Percentiles rank a stretch among this genome's conserved stretches.
Evolutionary conservation across 495 filamentous ascomycete species (phyloP).

Genomic region (Letharia columbiana): DNA sequence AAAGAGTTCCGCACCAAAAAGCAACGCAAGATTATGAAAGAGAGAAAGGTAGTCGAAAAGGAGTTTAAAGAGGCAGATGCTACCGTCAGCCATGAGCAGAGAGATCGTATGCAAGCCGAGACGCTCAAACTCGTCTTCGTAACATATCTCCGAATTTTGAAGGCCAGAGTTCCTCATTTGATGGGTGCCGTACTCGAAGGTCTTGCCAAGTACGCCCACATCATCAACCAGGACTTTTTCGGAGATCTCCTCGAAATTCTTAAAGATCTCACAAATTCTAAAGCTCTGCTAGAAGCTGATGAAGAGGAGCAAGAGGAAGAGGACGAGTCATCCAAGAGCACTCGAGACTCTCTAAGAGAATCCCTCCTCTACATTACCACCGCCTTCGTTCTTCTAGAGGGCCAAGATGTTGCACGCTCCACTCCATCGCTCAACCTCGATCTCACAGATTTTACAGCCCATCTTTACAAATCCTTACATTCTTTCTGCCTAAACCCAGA

Average conservation of each 20-base stretch:
- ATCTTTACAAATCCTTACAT: conserved; percentile 79
- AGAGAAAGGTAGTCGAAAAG: conserved; percentile 79
- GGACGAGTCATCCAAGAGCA: conserved; percentile 27
- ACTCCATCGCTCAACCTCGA: conserved; percentile 69
- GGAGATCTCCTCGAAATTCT: conserved; percentile 90
- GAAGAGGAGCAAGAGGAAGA: conserved; percentile 38
- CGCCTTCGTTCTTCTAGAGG: conserved; percentile 84
- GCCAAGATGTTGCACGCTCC: conserved; percentile 66
- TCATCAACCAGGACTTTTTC: conserved; percentile 98
- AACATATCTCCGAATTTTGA: conserved; percentile 88
- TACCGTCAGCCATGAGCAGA: conserved; percentile 78
- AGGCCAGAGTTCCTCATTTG: conserved; percentile 60
- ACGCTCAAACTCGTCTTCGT: conserved; percentile 93
- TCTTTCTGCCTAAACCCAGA: conserved; percentile 70
- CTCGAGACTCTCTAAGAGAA: conserved; percentile 68
- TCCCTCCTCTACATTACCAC: conserved; percentile 91
- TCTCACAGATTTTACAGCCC: conserved; percentile 85
- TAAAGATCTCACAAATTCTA: conserved; percentile 73
- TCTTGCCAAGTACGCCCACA: conserved; percentile 80
- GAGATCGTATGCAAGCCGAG: conserved; percentile 86
- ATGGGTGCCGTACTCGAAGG: conserved; percentile 95
- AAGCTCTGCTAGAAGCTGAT: conserved; percentile 33
- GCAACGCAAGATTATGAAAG: conserved; percentile 63
- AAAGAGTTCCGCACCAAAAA: conserved; percentile 68
- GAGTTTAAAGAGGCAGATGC: conserved; percentile 93